Evolutionary conservation across 1,284 basidiomycete genomes (phyloP).

Genomic region (Pisolithus thermaeus): DNA sequence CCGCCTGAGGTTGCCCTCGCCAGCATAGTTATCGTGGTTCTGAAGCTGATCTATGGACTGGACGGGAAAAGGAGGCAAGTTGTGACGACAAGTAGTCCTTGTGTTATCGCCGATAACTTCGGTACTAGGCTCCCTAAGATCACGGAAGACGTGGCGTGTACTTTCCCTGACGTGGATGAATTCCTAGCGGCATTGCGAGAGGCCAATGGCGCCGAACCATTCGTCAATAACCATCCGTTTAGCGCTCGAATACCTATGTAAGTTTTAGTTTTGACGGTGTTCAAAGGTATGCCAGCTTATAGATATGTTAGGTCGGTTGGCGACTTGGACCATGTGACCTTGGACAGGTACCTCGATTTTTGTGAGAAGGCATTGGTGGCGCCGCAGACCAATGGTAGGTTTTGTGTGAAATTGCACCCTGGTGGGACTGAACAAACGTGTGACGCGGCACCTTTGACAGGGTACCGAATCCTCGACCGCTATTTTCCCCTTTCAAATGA

Average conservation of each 20-base stretch:
- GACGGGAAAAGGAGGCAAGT: slow-evolving; percentile 60
- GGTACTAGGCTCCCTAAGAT: slow-evolving; percentile 42
- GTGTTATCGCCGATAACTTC: slow-evolving; percentile 7
- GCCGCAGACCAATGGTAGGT: slow-evolving; percentile 20
- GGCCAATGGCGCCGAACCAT: slow-evolving; percentile 31
- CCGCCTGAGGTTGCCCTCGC: slow-evolving; percentile 75
- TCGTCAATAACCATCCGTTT: slow-evolving; percentile 28
- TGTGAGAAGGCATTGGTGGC: slow-evolving; percentile 53
- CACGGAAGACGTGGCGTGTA: slow-evolving; percentile 53
- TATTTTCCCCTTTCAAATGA: slow-evolving; percentile 37
- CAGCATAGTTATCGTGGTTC: slow-evolving; percentile 59
- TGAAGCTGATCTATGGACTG: slow-evolving; percentile 82
- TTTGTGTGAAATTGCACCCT: slow-evolving; percentile 1
- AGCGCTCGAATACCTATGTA: slow-evolving; percentile 32
- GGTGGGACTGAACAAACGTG: slow-evolving; percentile 7
- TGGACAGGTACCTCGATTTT: slow-evolving; percentile 67
- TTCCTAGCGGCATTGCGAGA: slow-evolving; percentile 46
- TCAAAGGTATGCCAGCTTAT: slow-evolving; percentile 9
- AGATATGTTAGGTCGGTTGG: slow-evolving; percentile 43
- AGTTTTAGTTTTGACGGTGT: slow-evolving; percentile 14
- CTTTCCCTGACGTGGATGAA: slow-evolving; percentile 50
- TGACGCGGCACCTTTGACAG: slow-evolving; percentile 10
- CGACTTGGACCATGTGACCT: slow-evolving; percentile 44
- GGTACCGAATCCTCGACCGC: slow-evolving; percentile 28
- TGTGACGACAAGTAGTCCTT: slow-evolving; percentile 3